Base-by-base conservation (phyloP, 169 alveolate genomes). In the Plasmodium sp. region DNA sequence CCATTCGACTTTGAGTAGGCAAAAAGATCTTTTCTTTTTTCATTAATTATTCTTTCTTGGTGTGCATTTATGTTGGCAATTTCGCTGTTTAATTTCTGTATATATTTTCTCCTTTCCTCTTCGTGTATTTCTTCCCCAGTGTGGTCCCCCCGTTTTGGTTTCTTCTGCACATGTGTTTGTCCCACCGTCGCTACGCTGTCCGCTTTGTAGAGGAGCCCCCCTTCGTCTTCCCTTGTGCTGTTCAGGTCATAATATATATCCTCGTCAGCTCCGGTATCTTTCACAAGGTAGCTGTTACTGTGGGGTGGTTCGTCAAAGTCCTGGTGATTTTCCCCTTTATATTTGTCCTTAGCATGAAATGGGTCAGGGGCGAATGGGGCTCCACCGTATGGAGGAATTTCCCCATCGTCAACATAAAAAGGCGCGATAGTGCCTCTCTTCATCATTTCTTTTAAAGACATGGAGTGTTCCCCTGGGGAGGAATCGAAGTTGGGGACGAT, bases 71-170 rank as follows among this genome's bases (percentile, higher is more conserved):
- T 81, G 6, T 51, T 90, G 22, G 43, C 41, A 81, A 67, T 71
- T 62, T 90, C 94, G 5, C 81, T 81, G 62, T 90, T 90, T 80
- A 90, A 90, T 54, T 81, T 77, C 18, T 77, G 18, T 77, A 77
- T 77, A 77, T 77, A 77, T 77, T 27, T 45, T 27, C 41, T 5
- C 5, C 77, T 67, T 67, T 9, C 33, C 43, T 67, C 14, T 9
- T 67, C 77, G 16, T 22, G 77, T 67, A 4, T 67, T 22, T 31
- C 77, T 67, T 67, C 77, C 39, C 12, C n/a, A 27, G 39, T 27
- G 12, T 67, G 2, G n/a, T 67, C 39, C 22, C 43, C 34, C 33
- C 39, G 14, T 67, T 67, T 18, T 5, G 22, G 41, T 67, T 67
- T 67, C 16, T n/a, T 62, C 62, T n/a, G 48, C 31, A 31, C 77